Evolutionary conservation across 208 protist species (phyloP), one percentile per base, ranked within the genome.

Genomic region (Leishmania tropica): DNA sequence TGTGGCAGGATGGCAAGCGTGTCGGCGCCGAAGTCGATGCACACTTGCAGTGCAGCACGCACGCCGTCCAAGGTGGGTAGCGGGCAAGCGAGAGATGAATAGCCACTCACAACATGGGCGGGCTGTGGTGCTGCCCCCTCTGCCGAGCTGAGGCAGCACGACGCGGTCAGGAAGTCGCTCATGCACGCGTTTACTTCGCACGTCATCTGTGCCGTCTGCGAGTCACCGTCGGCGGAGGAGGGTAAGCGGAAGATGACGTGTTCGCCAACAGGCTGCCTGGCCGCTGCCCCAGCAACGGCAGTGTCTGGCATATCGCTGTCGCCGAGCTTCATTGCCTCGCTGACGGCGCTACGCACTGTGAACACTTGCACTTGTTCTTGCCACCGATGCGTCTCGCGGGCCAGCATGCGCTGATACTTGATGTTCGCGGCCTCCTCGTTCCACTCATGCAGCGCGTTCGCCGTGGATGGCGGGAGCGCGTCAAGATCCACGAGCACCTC

Each of bases 21-120:
- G 60, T 85, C 81, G 7, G 76, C 81, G 58, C 81, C 81, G 62
- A 85, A 85, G 60, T 85, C 81, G 28, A 74, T 68, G 60, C 75
- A 78, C 65, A 68, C 70, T 71, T 85, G 81, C 76, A 85, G 51
- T 13, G 76, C 81, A 35, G 76, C 75, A 15, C 76, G 45, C 28
- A 75, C 81, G 19, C 81, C 76, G n/a, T 37, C 13, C 8, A 35
- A n/a, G 65, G 78, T 81, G 35, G 81, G 76, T 21, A 79, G 54
- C 28, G 35, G 28, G 17, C n/a, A n/a, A 8, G 71, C 17, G 8
- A 48, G 8, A 21, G 24, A 37, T 24, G 67, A 47, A 24, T 19
- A n/a, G 1, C 31, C 62, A 40, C 31, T 40, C 3, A 40, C 6
- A 35, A 42, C 1, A 35, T 62, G 35, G n/a, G n/a, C 45, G 35